phyloP scores from a whole-genome alignment of 108 stramenopile species.

The Nitzschia sp. region DNA sequence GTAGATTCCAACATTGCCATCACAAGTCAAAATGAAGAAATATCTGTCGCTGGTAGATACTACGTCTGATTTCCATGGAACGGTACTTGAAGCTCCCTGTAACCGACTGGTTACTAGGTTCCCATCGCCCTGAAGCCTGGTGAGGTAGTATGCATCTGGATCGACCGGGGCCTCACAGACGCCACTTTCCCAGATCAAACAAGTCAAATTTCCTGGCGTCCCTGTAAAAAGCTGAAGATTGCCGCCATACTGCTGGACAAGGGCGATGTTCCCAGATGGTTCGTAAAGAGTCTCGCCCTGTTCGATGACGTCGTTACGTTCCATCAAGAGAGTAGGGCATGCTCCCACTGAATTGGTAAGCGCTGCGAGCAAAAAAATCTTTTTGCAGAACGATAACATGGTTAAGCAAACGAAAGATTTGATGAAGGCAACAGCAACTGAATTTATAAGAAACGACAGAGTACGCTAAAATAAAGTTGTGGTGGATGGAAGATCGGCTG shows the following conservation, averaged over 20 bases:
- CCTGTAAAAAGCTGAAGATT: neutral
- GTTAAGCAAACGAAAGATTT: no score
- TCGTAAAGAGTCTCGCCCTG: neutral
- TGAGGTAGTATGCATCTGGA: neutral
- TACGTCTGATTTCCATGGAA: neutral
- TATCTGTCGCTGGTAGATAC: no score
- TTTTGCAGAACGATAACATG: no score
- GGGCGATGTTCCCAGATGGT: neutral
- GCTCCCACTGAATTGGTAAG: no score
- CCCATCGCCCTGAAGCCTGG: neutral
- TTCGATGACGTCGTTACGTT: neutral
- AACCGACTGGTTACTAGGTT: neutral
- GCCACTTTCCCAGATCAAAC: conserved; percentile 4
- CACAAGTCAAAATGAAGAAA: neutral
- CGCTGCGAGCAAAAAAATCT: no score
- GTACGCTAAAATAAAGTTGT: no score
- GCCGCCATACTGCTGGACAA: conserved; percentile 4
- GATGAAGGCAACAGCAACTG: no score
- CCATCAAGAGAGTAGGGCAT: neutral
- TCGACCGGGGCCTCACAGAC: neutral
- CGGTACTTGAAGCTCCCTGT: neutral
- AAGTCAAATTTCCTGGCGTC: neutral
- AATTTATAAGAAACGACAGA: no score
- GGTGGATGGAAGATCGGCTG: no score
- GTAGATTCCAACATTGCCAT: conserved; percentile 3